Evolutionary conservation across 176 grass and related monocot species (phyloP).

Genomic region (bread wheat (Triticum aestivum)): IWGSC_CS_RefSeq_v2.1 NC_057797.1:605471510-605472009

Average conservation of each 20-base stretch:
- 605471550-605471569: not conserved
- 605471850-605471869: not conserved
- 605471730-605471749: no score
- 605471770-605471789: not conserved
- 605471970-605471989: no score
- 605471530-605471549: not conserved
- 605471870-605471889: constrained; percentile 1
- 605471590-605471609: not conserved
- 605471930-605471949: no score
- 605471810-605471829: not conserved
- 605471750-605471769: not conserved
- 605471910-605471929: not conserved
- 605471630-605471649: not conserved
- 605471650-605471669: not conserved
- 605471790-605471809: not conserved
- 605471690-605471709: not conserved
- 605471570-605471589: not conserved
- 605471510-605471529: not conserved
- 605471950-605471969: no score
- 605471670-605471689: constrained; percentile 2
- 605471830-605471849: not conserved
- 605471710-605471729: not conserved
- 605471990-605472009: no score
- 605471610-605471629: not conserved
- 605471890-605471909: not conserved